Evolutionary conservation across 352 stramenopile species (phyloP), one percentile per base, ranked within the genome.

Genomic region (Globisporangium polare): DNA sequence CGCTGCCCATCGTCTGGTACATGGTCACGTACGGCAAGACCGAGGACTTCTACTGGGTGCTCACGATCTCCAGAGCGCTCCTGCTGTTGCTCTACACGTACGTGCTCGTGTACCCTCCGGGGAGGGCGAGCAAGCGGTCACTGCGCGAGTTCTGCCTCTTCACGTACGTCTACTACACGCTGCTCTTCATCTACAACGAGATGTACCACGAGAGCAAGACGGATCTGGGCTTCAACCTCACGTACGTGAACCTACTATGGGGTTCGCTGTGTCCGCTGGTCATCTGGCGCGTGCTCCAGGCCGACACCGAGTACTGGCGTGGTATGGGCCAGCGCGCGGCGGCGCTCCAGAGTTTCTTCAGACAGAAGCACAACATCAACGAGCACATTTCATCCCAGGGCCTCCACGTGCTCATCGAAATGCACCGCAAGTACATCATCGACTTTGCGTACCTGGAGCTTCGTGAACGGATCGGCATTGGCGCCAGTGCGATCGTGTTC

Each of bases 331-430:
- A 81, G 43, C 69, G 72, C 10, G 73, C 68, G 26, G 76, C 65
- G 33, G 51, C 43, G 15, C 53, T 83, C 5, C 74, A 80, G 7
- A 60, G 45, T 2, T 31, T 63, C 7, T 61, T 52, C 20, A 46
- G 62, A 2, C 51, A 76, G 20, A 31, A 50, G 24, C 62, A 70
- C 26, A 13, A 53, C 0, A 60, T 80, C 35, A 51, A 73, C 24
- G 73, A 86, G 29, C 49, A 17, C 20, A 73, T 63, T 24, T 89
- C 74, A 17, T 74, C 80, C 0, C 69, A 65, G 49, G 69, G 70
- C 7, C 73, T 87, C 5, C 79, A 89, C n/a, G 39, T 67, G 15
- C 73, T 89, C 58, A 88, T 89, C 18, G 79, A 89, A 58, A 82
- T 83, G 71, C 78, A 89, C 20, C 61, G 29, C 29, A 33, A 33